Evolutionary conservation across 2,329 filamentous ascomycete genomes (phyloP), one percentile per base, ranked within the genome.

Genomic region (Cercospora canescens): DNA sequence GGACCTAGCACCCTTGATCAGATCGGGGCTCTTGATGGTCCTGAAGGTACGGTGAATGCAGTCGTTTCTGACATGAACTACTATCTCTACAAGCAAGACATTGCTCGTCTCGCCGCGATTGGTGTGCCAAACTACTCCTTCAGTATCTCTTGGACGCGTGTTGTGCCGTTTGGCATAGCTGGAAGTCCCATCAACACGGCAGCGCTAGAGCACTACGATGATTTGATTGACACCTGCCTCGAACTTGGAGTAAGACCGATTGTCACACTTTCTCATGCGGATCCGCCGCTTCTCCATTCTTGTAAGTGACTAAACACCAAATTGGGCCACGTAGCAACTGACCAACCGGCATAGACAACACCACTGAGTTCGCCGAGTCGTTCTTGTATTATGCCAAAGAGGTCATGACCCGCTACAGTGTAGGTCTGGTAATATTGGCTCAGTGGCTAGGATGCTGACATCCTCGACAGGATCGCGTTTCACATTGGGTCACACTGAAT

Each of bases 61-160:
- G 65, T 66, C 8, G 60, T 67, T 6, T 48, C 62, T 11, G 54
- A 65, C 64, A 67, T 67, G 63, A 62, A 67, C 24, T 65, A 70
- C 62, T 67, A 62, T 18, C 56, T 69, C 7, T 66, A 71, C 66
- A 67, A 71, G 66, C 68, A 71, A 39, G 65, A 69, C 37, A 70
- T 70, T 30, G 69, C 67, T 26, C 59, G 77, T 77, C 32, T 85
- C 80, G 73, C 82, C 6, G 76, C 78, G 1, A 66, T 79, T 8
- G 77, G 78, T 6, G 69, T 79, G 3, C 74, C 74, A 11, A 70
- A 73, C 7, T 79, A 77, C 62, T 76, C 73, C 21, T 84, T 85
- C 73, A 80, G 78, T 2, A 80, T 85, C 50, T 76, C 82, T 0
- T 85, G 82, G 83, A 76, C 79, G 1, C 78, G 83, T 0, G 82